Conservation (phyloP, 805 yeast genomes). For the Monosporozyma solicola region DNA sequence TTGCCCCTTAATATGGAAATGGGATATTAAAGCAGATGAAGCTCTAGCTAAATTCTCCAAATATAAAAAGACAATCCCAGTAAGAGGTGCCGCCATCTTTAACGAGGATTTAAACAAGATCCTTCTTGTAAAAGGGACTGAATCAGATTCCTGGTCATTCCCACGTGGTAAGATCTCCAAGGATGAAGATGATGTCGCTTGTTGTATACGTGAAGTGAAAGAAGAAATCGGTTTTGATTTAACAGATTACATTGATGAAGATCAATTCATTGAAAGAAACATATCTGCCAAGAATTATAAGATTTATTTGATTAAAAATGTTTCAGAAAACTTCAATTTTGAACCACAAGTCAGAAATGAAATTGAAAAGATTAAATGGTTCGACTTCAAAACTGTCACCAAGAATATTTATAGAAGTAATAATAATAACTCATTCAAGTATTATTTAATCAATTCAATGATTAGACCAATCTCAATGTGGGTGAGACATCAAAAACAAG, state of each 20-base stretch:
- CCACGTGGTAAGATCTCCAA: constrained; percentile 96
- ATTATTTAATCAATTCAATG: constrained; percentile 34
- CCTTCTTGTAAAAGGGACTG: constrained; percentile 76
- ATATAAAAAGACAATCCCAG: constrained; percentile 88
- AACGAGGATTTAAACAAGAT: constrained; percentile 61
- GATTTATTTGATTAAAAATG: constrained; percentile 65
- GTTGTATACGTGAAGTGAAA: constrained; percentile 84
- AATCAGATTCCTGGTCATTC: constrained; percentile 82
- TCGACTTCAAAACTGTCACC: constrained; percentile 41
- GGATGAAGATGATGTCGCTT: constrained; percentile 77
- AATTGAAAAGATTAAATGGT: constrained; percentile 78
- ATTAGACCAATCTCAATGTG: constrained; percentile 38
- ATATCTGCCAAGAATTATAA: constrained; percentile 77
- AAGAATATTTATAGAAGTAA: constrained; percentile 26
- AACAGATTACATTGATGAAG: constrained; percentile 52
- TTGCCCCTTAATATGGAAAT: constrained; percentile 73
- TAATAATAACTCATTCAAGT: constrained; percentile 19
- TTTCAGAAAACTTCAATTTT: constrained; percentile 69
- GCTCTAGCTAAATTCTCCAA: constrained; percentile 72
- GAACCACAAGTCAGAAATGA: constrained; percentile 82
- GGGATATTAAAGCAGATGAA: constrained; percentile 67
- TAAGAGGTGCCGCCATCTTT: constrained; percentile 87
- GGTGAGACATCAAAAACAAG: constrained; percentile 45
- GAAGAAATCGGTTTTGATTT: constrained; percentile 95
- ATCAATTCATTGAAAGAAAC: constrained; percentile 72